Evolutionary conservation across 2,329 filamentous ascomycete species (phyloP).

Genomic region (Gaeumannomyces sp.): DNA sequence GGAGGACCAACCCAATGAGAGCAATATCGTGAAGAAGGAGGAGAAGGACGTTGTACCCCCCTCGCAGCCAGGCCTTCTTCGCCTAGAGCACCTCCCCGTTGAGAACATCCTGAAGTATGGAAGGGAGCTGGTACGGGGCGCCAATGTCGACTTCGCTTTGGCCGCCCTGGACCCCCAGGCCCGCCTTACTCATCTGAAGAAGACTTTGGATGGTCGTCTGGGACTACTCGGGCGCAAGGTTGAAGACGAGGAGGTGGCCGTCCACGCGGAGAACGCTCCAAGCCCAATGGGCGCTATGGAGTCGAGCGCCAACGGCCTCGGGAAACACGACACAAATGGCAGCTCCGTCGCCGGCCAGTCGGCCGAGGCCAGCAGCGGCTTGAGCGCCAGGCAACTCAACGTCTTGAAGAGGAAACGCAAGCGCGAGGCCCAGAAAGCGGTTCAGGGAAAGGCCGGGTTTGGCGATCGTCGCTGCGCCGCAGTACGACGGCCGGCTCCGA

Average conservation of each 20-base stretch:
- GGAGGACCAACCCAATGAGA: constrained; percentile 40
- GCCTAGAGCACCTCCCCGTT: constrained; percentile 70
- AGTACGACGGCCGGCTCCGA: constrained; percentile 56
- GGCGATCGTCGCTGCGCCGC: constrained; percentile 69
- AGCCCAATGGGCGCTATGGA: constrained; percentile 42
- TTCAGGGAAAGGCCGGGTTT: constrained; percentile 77
- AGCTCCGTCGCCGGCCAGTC: constrained; percentile 26
- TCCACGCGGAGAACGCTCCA: constrained; percentile 52
- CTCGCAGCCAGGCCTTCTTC: constrained; percentile 58
- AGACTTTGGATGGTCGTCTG: constrained; percentile 73
- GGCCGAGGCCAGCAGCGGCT: constrained; percentile 57
- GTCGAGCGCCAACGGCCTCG: constrained; percentile 14
- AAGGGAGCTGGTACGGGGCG: constrained; percentile 76
- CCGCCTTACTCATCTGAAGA: constrained; percentile 81
- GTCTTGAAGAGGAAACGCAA: constrained; percentile 92
- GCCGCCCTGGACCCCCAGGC: constrained; percentile 75
- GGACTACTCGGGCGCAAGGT: constrained; percentile 79
- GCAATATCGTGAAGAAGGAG: constrained; percentile 51
- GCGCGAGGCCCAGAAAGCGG: constrained; percentile 78
- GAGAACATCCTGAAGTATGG: constrained; percentile 75
- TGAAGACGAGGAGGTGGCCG: constrained; percentile 71
- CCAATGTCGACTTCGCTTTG: constrained; percentile 78
- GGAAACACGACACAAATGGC: constrained; percentile 20
- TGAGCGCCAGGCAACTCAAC: constrained; percentile 92
- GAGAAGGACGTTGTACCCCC: constrained; percentile 43